Conservation (phyloP, 2,329 filamentous ascomycete species). For the Cladosporium sp. region DNA sequence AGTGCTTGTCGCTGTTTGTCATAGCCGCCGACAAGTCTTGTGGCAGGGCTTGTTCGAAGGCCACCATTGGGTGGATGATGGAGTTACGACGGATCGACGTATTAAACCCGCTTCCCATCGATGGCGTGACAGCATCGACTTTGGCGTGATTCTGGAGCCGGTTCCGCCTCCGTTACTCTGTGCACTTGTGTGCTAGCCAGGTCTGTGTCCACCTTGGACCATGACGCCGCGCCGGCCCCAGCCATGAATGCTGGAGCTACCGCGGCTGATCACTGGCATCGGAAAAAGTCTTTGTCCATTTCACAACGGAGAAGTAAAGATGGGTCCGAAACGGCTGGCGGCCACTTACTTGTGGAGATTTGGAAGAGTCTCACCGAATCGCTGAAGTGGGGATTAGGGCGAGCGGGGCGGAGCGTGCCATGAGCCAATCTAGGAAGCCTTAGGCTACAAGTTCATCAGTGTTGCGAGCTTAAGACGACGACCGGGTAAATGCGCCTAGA, state of each 20-base stretch:
- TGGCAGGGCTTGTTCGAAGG: not conserved
- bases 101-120: constrained; percentile 6
- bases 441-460: too few relatives aligned
- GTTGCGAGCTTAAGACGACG: too few relatives aligned
- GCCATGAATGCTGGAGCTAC: not conserved
- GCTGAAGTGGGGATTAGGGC: not conserved
- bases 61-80: not conserved
- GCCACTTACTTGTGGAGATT: not conserved
- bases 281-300: constrained; percentile 7
- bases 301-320: not conserved
- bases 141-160: not conserved
- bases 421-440: too few relatives aligned
- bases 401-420: not conserved
- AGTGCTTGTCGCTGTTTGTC: constrained; percentile 4
- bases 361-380: not conserved
- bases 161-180: too few relatives aligned
- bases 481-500: too few relatives aligned
- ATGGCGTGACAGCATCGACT: constrained; percentile 7
- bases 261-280: not conserved
- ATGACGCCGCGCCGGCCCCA: too few relatives aligned
- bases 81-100: constrained; percentile 4
- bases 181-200: too few relatives aligned
- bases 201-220: too few relatives aligned
- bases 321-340: not conserved
- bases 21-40: constrained; percentile 4